Conservation (phyloP, 2,329 filamentous ascomycete genomes). For the Ophiostoma sp. region DNA sequence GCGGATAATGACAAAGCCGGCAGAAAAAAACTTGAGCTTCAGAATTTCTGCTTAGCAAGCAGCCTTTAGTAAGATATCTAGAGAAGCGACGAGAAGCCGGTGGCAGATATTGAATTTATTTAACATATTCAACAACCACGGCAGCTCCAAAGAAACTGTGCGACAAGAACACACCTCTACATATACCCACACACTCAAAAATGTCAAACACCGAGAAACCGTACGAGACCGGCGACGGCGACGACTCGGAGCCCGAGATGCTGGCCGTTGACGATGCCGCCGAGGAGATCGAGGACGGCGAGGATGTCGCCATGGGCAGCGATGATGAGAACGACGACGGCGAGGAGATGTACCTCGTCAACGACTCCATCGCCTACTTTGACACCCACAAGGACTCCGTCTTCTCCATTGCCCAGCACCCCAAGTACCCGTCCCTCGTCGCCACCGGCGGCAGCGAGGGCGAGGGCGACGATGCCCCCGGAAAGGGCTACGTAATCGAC, state of each 20-base stretch:
- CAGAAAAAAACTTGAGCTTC: conserved; percentile 11
- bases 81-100: conserved; percentile 10
- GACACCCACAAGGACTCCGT: conserved; percentile 86
- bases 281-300: conserved; percentile 64
- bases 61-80: not conserved
- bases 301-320: conserved; percentile 39
- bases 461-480: conserved; percentile 55
- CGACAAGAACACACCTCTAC: not conserved
- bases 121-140: not conserved
- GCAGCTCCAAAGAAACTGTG: not conserved
- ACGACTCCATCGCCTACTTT: conserved; percentile 91
- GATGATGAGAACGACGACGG: conserved; percentile 25
- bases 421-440: conserved; percentile 67
- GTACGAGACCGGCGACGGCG: conserved; percentile 37
- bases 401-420: conserved; percentile 93
- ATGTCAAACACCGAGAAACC: conserved; percentile 29
- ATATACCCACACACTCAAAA: not conserved
- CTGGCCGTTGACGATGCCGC: conserved; percentile 71
- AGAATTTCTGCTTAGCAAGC: conserved; percentile 14
- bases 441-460: conserved; percentile 76
- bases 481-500: conserved; percentile 83
- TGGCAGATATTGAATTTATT: not conserved
- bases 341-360: conserved; percentile 72
- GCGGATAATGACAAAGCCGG: conserved; percentile 16
- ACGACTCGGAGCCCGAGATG: conserved; percentile 62